Conservation (phyloP, 2,329 filamentous ascomycete species). For the Onygenales sp. region DNA sequence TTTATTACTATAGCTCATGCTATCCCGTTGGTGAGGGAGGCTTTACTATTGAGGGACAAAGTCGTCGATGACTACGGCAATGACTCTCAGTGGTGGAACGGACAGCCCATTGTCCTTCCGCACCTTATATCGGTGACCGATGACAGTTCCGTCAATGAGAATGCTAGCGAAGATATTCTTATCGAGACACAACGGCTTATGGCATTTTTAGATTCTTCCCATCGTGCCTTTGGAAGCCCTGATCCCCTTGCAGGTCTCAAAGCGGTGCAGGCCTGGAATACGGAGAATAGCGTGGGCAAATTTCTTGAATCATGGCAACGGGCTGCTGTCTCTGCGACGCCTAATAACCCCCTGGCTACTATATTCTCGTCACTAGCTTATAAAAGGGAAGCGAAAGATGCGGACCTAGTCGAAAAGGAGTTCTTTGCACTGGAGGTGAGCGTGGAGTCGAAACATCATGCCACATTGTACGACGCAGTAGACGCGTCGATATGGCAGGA, state of each 20-base stretch:
- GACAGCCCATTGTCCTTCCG: constrained; percentile 40
- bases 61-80: constrained; percentile 43
- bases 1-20: constrained; percentile 53
- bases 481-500: constrained; percentile 43
- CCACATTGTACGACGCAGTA: constrained; percentile 45
- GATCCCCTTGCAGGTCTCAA: constrained; percentile 36
- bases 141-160: constrained; percentile 21
- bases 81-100: constrained; percentile 55
- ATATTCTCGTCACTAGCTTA: constrained; percentile 39
- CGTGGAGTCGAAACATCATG: constrained; percentile 26
- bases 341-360: constrained; percentile 32
- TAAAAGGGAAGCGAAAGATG: constrained; percentile 23
- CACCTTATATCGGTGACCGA: constrained; percentile 40
- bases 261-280: constrained; percentile 10
- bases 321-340: constrained; percentile 34
- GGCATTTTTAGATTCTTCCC: constrained; percentile 50
- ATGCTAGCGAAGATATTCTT: constrained; percentile 35
- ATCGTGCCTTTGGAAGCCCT: constrained; percentile 49
- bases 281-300: constrained; percentile 22
- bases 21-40: constrained; percentile 50
- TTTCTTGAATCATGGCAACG: constrained; percentile 43
- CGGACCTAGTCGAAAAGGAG: constrained; percentile 22
- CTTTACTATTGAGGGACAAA: constrained; percentile 41
- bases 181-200: constrained; percentile 52
- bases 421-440: constrained; percentile 31